These are phyloP conservation scores for Spiraea crenata DNA, from an alignment of 331 rosid species.

Conservation along the genomic window DNA sequence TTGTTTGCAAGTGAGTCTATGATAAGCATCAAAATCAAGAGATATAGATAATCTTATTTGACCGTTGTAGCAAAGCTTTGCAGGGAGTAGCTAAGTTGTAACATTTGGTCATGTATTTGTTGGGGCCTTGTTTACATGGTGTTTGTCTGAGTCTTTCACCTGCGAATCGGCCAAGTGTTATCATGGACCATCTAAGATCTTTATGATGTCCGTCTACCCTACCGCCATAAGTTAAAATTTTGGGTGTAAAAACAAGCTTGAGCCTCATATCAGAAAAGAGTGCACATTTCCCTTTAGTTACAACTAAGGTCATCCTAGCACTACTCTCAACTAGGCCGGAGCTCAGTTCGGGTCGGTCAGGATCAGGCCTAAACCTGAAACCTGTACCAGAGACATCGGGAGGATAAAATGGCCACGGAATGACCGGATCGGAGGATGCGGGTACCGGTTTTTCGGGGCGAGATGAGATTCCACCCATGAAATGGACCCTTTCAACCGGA, in stretches of 20 bases:
- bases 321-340: too few species aligned
- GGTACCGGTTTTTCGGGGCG: too few species aligned
- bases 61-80: background rate
- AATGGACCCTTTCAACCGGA: too few species aligned
- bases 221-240: background rate
- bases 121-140: background rate
- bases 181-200: background rate
- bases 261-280: too few species aligned
- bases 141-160: background rate
- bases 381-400: too few species aligned
- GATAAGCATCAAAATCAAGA: background rate
- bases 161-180: background rate
- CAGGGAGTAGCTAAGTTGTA: background rate
- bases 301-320: too few species aligned
- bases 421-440: too few species aligned
- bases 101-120: background rate
- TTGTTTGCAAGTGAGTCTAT: constrained; percentile 7
- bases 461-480: too few species aligned
- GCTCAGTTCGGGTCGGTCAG: too few species aligned
- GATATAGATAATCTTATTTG: background rate
- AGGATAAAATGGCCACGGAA: too few species aligned
- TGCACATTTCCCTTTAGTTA: too few species aligned
- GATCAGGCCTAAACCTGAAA: too few species aligned
- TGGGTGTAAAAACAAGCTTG: background rate
- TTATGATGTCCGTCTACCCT: background rate